Evolutionary conservation across 2,329 filamentous ascomycete genomes (phyloP).

Genomic region (Cercospora sesami): DNA sequence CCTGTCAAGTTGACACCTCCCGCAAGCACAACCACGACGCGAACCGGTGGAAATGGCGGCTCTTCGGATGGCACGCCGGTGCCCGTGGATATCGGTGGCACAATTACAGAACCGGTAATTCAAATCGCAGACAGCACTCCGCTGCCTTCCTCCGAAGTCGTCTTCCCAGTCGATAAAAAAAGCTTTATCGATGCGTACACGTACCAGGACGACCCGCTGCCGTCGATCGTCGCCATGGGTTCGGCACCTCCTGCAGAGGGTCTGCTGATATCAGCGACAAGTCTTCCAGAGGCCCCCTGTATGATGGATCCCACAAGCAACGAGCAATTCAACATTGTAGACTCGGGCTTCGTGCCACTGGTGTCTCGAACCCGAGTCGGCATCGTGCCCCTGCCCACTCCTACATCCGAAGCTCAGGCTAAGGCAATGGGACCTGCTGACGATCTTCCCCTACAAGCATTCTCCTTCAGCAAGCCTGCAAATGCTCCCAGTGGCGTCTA

Average conservation of each 20-base stretch:
- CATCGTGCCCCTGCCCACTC: constrained; percentile 4
- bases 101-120: background rate
- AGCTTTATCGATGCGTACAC: constrained; percentile 5
- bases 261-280: background rate
- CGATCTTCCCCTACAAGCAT: background rate
- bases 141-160: background rate
- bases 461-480: constrained; percentile 10
- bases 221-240: constrained; percentile 5
- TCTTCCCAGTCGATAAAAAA: constrained; percentile 4
- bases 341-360: constrained; percentile 8
- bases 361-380: background rate
- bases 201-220: constrained; percentile 7
- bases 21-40: too few relatives aligned
- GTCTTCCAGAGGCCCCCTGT: background rate
- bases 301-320: constrained; percentile 2
- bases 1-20: background rate
- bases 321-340: constrained; percentile 10
- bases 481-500: constrained; percentile 4
- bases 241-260: background rate
- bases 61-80: background rate
- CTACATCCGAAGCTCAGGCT: constrained; percentile 15
- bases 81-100: background rate
- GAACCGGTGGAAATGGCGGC: too few relatives aligned
- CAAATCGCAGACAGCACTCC: background rate
- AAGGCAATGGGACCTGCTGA: constrained; percentile 15